Evolutionary conservation across 192 early-diverging fungal genomes (phyloP).

Genomic region (Neocallimastix lanati): DNA sequence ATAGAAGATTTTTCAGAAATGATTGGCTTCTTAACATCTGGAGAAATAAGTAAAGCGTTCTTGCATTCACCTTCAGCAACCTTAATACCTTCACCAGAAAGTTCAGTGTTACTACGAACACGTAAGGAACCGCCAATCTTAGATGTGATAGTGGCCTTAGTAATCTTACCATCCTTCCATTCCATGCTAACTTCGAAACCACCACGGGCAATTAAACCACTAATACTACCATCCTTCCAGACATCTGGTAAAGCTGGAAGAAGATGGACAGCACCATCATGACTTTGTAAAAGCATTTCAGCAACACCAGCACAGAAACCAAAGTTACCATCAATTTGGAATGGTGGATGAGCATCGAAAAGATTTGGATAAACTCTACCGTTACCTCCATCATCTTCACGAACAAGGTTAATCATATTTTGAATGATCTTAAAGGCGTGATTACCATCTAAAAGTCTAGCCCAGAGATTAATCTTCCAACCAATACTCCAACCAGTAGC

Average conservation of each 20-base stretch:
- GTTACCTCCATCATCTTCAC: neutral
- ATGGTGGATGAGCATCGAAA: neutral
- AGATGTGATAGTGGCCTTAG: neutral
- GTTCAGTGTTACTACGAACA: neutral
- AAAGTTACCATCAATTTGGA: neutral
- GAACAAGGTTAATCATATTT: neutral
- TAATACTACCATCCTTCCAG: neutral
- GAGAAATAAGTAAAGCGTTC: neutral
- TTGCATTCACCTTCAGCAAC: neutral
- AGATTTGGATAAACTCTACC: neutral
- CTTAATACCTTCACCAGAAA: neutral
- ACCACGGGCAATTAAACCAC: neutral
- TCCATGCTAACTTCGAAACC: neutral
- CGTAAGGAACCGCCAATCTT: neutral
- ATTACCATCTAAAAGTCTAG: neutral
- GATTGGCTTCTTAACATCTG: neutral
- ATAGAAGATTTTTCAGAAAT: neutral
- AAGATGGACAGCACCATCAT: neutral
- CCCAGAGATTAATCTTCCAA: neutral
- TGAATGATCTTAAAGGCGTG: neutral
- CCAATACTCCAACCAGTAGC: neutral
- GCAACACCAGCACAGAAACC: neutral
- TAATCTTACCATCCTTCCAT: neutral
- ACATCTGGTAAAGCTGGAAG: neutral
- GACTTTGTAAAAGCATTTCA: neutral